A percentile compares a stretch with the other conserved stretches of the same genome.
phyloP scores from a whole-genome alignment of 768 basidiomycete genomes.

The Russula griseocarnosa region DNA sequence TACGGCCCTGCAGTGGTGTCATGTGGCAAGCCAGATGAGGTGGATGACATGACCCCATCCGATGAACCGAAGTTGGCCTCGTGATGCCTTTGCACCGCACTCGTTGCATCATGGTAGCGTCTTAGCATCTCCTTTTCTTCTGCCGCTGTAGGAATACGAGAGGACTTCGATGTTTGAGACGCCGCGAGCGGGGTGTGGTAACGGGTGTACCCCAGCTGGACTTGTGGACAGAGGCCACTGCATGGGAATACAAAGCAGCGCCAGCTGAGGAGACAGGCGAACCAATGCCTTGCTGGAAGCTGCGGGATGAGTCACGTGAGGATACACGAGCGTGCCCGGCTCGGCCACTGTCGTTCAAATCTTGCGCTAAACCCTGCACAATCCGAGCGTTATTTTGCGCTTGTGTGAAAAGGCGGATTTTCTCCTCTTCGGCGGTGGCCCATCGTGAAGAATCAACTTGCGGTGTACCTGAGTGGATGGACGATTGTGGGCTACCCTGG shows the following conservation, averaged over 20 bases:
- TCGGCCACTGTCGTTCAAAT: conserved; percentile 30
- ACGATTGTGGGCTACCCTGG: conserved; percentile 28
- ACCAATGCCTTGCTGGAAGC: conserved; percentile 25
- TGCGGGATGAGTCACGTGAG: conserved; percentile 21
- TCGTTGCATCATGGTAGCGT: conserved; percentile 35
- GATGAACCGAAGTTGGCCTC: conserved; percentile 26
- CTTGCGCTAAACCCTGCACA: conserved; percentile 46
- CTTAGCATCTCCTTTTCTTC: conserved; percentile 35
- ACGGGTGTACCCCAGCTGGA: conserved; percentile 13
- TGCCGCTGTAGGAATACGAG: conserved; percentile 24
- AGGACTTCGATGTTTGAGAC: conserved; percentile 3
- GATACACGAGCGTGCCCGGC: conserved; percentile 19
- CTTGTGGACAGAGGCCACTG: conserved; percentile 41
- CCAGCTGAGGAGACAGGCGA: conserved; percentile 39
- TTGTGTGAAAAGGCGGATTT: conserved; percentile 60
- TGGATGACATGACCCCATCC: conserved; percentile 29
- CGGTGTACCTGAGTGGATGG: conserved; percentile 24
- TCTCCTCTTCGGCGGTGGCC: conserved; percentile 74
- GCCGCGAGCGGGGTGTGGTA: conserved; percentile 23
- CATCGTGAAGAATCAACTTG: conserved; percentile 37
- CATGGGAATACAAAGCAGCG: conserved; percentile 43
- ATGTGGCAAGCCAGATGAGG: conserved; percentile 11
- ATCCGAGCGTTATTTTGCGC: conserved; percentile 64
- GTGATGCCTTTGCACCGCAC: conserved; percentile 29
- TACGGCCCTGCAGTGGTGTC: background rate